Conservation (phyloP, 345 rosid genomes). For the Odontarrhena argentea region DNA sequence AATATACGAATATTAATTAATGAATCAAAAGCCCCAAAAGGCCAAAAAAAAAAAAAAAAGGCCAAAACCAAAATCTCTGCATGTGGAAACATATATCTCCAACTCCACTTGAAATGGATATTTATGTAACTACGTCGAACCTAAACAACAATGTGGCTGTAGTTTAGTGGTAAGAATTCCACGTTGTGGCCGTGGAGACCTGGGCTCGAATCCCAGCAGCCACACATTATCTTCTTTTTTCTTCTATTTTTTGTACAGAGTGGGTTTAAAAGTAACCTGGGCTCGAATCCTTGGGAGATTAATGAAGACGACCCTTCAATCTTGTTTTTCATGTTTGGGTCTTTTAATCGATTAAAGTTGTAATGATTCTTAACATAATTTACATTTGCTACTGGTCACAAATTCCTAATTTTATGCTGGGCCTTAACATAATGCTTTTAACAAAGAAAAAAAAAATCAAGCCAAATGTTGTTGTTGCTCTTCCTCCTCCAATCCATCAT, state of each 20-base stretch:
- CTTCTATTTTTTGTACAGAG: no score
- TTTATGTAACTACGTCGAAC: no score
- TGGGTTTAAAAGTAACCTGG: no score
- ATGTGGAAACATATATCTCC: no score
- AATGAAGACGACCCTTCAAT: no score
- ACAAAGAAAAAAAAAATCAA: conserved; percentile 12
- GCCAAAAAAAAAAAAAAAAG: no score
- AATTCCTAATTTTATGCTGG: conserved; percentile 1
- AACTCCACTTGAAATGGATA: no score
- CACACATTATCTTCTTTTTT: conserved; percentile 38
- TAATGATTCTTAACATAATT: neutral
- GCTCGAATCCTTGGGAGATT: no score
- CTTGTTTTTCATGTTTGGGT: no score
- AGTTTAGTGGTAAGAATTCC: conserved; percentile 83
- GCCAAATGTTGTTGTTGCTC: conserved; percentile 41
- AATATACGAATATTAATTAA: no score
- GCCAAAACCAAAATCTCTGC: no score
- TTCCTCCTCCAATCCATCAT: conserved; percentile 29
- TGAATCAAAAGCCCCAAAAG: no score
- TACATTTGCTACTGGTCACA: conserved; percentile 8
- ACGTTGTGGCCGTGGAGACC: conserved; percentile 94
- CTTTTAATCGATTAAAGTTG: neutral
- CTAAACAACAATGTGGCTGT: conserved; percentile 48
- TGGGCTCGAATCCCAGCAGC: conserved; percentile 92
- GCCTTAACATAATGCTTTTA: conserved; percentile 1